Percentiles rank a stretch among this genome's conserved stretches.
phyloP scores from a whole-genome alignment of 2,329 filamentous ascomycete genomes.

The Albifimbria verrucaria region DNA sequence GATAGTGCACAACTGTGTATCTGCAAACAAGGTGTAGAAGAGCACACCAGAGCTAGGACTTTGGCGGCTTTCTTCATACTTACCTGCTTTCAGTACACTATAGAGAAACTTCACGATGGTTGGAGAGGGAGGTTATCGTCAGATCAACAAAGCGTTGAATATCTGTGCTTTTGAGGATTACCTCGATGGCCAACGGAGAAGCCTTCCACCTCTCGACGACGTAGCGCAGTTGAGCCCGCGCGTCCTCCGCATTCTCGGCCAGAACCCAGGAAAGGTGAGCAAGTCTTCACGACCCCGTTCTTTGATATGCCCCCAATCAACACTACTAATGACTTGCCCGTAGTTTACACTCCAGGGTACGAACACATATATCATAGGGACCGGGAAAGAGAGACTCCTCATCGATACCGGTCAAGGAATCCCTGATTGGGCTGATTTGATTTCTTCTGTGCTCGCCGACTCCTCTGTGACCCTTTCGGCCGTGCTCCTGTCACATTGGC shows the following conservation, averaged over 20 bases:
- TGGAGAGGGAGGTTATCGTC: conserved; percentile 38
- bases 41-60: too few relatives aligned
- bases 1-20: too few relatives aligned
- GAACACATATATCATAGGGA: conserved; percentile 7
- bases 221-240: not conserved
- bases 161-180: conserved; percentile 38
- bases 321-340: not conserved
- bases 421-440: not conserved
- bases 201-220: not conserved
- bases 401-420: conserved; percentile 3
- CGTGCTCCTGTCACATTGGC: conserved; percentile 70
- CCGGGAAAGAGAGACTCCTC: conserved; percentile 2
- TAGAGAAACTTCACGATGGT: too few relatives aligned
- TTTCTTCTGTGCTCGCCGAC: conserved; percentile 18
- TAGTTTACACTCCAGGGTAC: conserved; percentile 6
- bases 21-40: too few relatives aligned
- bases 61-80: too few relatives aligned
- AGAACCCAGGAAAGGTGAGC: not conserved
- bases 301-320: not conserved
- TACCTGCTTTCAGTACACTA: too few relatives aligned
- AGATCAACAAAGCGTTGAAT: conserved; percentile 46
- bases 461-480: conserved; percentile 28
- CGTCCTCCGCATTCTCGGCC: not conserved
- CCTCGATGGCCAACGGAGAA: not conserved
- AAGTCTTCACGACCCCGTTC: not conserved